Evolutionary conservation across 2,329 filamentous ascomycete species (phyloP), one percentile per base, ranked within the genome.

Genomic region (Aspergillus nomiae): DNA sequence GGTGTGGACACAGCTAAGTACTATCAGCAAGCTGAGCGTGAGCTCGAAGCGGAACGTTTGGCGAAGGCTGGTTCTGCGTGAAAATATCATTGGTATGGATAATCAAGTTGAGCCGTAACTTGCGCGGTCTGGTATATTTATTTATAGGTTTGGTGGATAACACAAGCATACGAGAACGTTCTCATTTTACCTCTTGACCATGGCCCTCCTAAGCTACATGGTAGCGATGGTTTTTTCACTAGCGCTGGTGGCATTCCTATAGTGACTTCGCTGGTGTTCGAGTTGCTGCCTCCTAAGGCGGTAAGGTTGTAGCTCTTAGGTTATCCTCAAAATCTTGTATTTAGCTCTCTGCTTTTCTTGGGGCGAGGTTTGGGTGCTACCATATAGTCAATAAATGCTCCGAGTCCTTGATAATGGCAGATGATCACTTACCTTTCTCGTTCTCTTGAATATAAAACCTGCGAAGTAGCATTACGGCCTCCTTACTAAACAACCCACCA

Each of bases 381-480:
- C 4, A 43, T 38, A 46, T 14, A 34, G 41, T 72, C 43, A 71
- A 61, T 48, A 19, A 51, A 32, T 34, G 16, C 26, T 51, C n/a
- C 9, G 9, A 21, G 28, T 30, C 28, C n/a, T 51, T 19, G 7
- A 34, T 11, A 32, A 30, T 10, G 43, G 11, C 16, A 48, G 36
- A 56, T 32, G n/a, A 34, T 58, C 50, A 50, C 82, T 71, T 81
- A 92, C 91, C 92, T 84, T 95, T 91, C 67, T 92, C 92, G 78
- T 99, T 99, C 79, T 99, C 94, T 79, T 99, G 95, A 36, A 99
- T 92, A 77, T 99, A 99, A 78, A 99, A 99, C 63, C 94, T 89
- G 67, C 96, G 86, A 68, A 99, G 83, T 69, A 99, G 80, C 77
- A 94, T 94, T 64, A 99, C 96, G 5, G 95, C 94, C 74, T 98